Percentiles rank a stretch among this genome's conserved stretches.
phyloP scores from a whole-genome alignment of 371 early-diverging fungal species.

The Spraguea lophii region DNA sequence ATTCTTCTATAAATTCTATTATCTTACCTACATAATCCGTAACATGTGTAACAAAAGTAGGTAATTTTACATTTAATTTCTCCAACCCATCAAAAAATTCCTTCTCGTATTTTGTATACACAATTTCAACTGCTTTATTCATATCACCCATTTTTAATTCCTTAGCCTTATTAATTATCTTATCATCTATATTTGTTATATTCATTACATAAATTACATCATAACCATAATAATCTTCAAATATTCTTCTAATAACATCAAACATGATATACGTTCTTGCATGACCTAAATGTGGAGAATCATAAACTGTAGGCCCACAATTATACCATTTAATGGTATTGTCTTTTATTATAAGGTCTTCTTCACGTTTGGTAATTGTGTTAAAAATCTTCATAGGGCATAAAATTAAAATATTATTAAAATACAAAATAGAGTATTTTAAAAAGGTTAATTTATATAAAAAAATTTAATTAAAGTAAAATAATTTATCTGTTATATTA shows the following conservation, averaged over 20 bases:
- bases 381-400: too few species aligned
- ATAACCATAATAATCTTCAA: slow-evolving; percentile 81
- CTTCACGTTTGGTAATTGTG: too few species aligned
- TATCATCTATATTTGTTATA: slow-evolving; percentile 98
- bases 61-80: slow-evolving; percentile 58
- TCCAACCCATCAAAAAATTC: slow-evolving; percentile 87
- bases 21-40: slow-evolving; percentile 91
- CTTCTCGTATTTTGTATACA: slow-evolving; percentile 76
- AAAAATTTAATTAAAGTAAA: too few species aligned
- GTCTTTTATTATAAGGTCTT: too few species aligned
- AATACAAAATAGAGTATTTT: too few species aligned
- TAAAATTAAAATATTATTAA: too few species aligned
- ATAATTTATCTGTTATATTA: too few species aligned
- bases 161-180: slow-evolving; percentile 48
- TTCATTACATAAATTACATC: slow-evolving; percentile 87
- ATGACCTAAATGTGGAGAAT: slow-evolving; percentile 89
- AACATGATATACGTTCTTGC: slow-evolving; percentile 78
- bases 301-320: slow-evolving; percentile 99
- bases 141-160: slow-evolving; percentile 8
- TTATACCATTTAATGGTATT: slow-evolving; percentile 47
- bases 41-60: slow-evolving; percentile 81
- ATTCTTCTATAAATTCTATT: slow-evolving; percentile 61
- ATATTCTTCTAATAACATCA: slow-evolving; percentile 77
- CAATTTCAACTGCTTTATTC: slow-evolving; percentile 9
- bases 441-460: too few species aligned